phyloP scores from a whole-genome alignment of 768 basidiomycete genomes.

The Tricholoma furcatifolium region DNA sequence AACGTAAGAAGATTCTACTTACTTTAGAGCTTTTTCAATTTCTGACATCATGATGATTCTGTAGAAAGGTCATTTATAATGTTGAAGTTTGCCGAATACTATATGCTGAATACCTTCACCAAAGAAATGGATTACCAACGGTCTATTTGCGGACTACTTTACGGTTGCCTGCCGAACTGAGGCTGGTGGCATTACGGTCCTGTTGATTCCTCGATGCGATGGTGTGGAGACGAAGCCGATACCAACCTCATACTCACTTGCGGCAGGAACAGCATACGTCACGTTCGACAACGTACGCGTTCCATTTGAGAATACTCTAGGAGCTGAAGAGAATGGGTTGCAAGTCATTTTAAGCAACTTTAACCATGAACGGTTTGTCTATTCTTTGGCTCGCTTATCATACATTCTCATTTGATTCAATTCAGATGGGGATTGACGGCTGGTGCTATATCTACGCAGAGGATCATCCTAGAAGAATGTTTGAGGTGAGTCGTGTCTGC shows the following conservation, averaged over 20 bases:
- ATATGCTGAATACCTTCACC: neutral
- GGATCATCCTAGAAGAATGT: constrained; percentile 73
- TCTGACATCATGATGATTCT: neutral
- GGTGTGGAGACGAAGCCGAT: constrained; percentile 69
- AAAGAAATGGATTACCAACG: constrained; percentile 80
- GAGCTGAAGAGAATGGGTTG: constrained; percentile 56
- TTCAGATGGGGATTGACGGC: constrained; percentile 15
- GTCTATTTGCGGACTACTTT: constrained; percentile 69
- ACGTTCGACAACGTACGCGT: constrained; percentile 63
- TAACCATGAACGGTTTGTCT: constrained; percentile 88
- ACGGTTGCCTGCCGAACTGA: constrained; percentile 60
- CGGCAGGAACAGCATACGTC: constrained; percentile 62
- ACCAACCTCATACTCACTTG: constrained; percentile 48
- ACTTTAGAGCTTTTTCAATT: neutral
- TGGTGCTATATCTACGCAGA: constrained; percentile 33
- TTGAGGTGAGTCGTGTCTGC: constrained; percentile 46
- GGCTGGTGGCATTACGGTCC: constrained; percentile 30
- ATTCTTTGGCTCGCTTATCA: constrained; percentile 29
- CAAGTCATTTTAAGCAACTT: constrained; percentile 59
- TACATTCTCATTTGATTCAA: neutral
- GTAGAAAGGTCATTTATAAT: constrained; percentile 1
- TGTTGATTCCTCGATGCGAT: constrained; percentile 37
- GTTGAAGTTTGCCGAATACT: neutral
- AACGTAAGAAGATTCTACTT: constrained; percentile 43
- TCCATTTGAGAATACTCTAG: constrained; percentile 67